phyloP scores from a whole-genome alignment of 208 protist genomes.

The Spongospora subterranea region DNA sequence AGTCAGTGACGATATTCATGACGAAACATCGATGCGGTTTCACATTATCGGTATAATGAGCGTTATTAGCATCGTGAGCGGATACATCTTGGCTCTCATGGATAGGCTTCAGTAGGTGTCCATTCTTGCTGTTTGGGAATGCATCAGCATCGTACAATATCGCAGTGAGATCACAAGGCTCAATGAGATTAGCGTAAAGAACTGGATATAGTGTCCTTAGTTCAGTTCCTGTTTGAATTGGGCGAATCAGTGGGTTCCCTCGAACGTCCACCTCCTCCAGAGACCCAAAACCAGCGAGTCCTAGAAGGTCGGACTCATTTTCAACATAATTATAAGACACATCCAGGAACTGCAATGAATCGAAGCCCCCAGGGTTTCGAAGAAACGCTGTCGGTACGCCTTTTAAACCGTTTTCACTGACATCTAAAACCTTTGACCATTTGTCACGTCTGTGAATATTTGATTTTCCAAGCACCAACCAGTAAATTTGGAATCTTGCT shows the following conservation, averaged over 20 bases:
- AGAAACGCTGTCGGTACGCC: constrained; percentile 17
- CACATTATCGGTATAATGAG: not conserved
- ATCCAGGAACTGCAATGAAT: not conserved
- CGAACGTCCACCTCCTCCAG: constrained; percentile 23
- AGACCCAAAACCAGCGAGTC: not conserved
- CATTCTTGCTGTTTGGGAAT: not conserved
- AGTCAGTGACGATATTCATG: not conserved
- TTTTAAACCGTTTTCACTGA: constrained; percentile 33
- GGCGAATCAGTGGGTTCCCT: not conserved
- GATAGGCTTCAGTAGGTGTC: constrained; percentile 30
- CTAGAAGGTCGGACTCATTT: not conserved
- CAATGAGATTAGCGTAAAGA: not conserved
- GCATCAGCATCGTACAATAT: not conserved
- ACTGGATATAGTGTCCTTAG: not conserved
- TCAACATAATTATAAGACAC: not conserved
- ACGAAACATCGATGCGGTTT: not conserved
- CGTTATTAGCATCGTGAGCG: not conserved
- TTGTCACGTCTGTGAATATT: not conserved
- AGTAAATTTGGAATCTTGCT: not conserved
- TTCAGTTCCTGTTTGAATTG: not conserved
- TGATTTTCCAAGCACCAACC: not conserved
- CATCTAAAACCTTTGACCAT: constrained; percentile 2
- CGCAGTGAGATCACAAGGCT: constrained; percentile 27
- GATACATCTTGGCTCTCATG: not conserved
- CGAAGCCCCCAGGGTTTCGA: not conserved